Conservation (phyloP, 2,329 filamentous ascomycete genomes). For the Cryphonectria nitschkei region DNA sequence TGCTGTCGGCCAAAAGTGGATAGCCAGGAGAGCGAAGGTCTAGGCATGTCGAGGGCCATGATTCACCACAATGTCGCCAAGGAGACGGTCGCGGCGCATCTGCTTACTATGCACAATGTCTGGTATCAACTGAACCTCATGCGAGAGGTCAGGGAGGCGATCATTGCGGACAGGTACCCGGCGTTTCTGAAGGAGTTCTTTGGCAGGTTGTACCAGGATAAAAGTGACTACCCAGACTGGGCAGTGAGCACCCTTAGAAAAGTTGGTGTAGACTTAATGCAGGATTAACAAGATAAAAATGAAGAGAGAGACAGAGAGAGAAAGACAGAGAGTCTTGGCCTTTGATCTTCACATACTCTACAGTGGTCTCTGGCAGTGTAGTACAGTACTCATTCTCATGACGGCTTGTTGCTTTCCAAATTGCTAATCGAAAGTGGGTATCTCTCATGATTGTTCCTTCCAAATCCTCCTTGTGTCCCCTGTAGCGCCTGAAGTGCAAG, state of each 20-base stretch:
- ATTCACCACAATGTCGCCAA: slow-evolving; percentile 91
- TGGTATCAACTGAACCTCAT: slow-evolving; percentile 89
- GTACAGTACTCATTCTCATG: background rate
- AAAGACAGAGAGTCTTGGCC: background rate
- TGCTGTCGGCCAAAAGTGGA: slow-evolving; percentile 71
- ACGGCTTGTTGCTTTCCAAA: background rate
- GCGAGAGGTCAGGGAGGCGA: slow-evolving; percentile 72
- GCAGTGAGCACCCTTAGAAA: slow-evolving; percentile 75
- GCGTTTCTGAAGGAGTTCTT: slow-evolving; percentile 81
- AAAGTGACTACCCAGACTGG: slow-evolving; percentile 76
- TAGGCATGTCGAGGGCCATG: slow-evolving; percentile 86
- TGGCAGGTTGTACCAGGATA: slow-evolving; percentile 67
- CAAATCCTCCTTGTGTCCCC: slow-evolving; percentile 2
- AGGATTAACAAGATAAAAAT: slow-evolving; percentile 31
- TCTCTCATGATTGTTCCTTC: slow-evolving; percentile 12
- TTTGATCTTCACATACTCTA: background rate
- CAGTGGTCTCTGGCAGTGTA: background rate
- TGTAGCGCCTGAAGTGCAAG: slow-evolving; percentile 8
- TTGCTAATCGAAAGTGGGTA: slow-evolving; percentile 21
- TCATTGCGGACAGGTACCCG: slow-evolving; percentile 81
- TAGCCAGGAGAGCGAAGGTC: slow-evolving; percentile 52
- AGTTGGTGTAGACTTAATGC: slow-evolving; percentile 78
- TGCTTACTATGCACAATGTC: slow-evolving; percentile 93
- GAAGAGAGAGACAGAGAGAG: too few species aligned
- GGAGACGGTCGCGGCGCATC: slow-evolving; percentile 86